Conservation (phyloP, 805 yeast species). For the Cephaloascus fragrans region DNA sequence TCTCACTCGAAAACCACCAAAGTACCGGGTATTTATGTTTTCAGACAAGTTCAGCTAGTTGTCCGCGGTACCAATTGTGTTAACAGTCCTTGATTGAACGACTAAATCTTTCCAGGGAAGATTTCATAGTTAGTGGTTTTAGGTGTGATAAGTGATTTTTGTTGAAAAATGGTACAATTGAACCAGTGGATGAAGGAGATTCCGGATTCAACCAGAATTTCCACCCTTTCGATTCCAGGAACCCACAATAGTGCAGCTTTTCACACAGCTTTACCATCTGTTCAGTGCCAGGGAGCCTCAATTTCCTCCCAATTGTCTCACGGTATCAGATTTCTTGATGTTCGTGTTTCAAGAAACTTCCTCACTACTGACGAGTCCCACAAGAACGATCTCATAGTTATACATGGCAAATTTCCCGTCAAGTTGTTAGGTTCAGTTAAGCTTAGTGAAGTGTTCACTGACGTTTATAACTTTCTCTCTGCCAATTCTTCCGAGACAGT, state of each 20-base stretch:
- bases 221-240: slow-evolving; percentile 64
- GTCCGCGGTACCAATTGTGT: too few relatives aligned
- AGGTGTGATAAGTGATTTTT: too few relatives aligned
- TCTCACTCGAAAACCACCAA: too few relatives aligned
- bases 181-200: slow-evolving; percentile 46
- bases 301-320: slow-evolving; percentile 53
- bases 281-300: slow-evolving; percentile 61
- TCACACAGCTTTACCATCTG: slow-evolving; percentile 63
- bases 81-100: too few relatives aligned
- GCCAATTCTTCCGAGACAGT: slow-evolving; percentile 49
- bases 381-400: slow-evolving; percentile 48
- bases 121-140: too few relatives aligned
- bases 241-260: slow-evolving; percentile 79
- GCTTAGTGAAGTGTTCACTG: slow-evolving; percentile 41
- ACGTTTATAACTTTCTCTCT: slow-evolving; percentile 48
- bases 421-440: slow-evolving; percentile 46
- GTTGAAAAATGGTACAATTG: background rate
- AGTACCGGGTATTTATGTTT: too few relatives aligned
- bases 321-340: slow-evolving; percentile 70
- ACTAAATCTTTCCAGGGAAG: too few relatives aligned
- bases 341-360: slow-evolving; percentile 53
- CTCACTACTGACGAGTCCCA: slow-evolving; percentile 35
- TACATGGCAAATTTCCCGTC: slow-evolving; percentile 73
- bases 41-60: too few relatives aligned
- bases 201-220: slow-evolving; percentile 38